Conservation (phyloP, 2,329 filamentous ascomycete genomes). For the Hypoxylon rubiginosum region DNA sequence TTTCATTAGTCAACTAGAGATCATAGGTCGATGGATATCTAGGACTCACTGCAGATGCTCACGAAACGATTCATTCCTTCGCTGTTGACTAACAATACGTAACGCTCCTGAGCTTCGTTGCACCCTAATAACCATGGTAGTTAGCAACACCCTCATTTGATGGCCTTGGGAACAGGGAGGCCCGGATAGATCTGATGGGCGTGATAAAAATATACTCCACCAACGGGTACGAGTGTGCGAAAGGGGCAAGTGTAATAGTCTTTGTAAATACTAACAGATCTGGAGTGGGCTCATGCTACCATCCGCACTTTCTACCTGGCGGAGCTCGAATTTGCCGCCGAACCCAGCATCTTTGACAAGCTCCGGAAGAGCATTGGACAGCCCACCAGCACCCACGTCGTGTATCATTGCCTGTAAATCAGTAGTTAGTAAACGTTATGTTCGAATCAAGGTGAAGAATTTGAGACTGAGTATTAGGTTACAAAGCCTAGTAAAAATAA, state of each 20-base stretch:
- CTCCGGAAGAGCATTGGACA: slow-evolving; percentile 81
- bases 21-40: not conserved
- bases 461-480: not conserved
- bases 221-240: not conserved
- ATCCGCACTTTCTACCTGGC: slow-evolving; percentile 92
- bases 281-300: slow-evolving; percentile 93
- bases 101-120: slow-evolving; percentile 96
- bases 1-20: slow-evolving; percentile 5
- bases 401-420: slow-evolving; percentile 82
- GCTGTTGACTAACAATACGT: slow-evolving; percentile 88
- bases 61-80: slow-evolving; percentile 83
- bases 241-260: not conserved
- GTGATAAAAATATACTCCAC: not conserved
- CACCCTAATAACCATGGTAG: slow-evolving; percentile 53
- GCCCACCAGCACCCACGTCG: slow-evolving; percentile 93
- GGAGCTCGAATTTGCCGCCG: slow-evolving; percentile 93
- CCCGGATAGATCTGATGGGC: not conserved
- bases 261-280: slow-evolving; percentile 74
- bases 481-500: not conserved
- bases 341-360: slow-evolving; percentile 83
- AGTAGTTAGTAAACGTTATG: slow-evolving; percentile 4
- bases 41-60: slow-evolving; percentile 65
- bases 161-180: not conserved
- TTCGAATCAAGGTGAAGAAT: not conserved
- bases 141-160: slow-evolving; percentile 15